Evolutionary conservation across 306 rosid genomes (phyloP), one percentile per base, ranked within the genome.

Genomic region (Amphicarpaea edgeworthii): DNA sequence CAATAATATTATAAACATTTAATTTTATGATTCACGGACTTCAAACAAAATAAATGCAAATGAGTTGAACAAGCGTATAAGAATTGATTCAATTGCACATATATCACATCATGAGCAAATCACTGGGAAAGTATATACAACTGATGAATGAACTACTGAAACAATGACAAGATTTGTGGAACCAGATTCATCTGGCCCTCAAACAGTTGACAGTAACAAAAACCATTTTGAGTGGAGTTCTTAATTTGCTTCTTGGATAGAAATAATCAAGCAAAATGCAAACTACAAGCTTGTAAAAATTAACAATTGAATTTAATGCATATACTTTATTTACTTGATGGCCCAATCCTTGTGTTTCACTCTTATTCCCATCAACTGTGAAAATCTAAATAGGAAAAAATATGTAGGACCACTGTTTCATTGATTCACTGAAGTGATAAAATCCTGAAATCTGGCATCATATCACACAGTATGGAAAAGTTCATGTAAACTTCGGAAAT

Each of bases 11-110:
- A 54, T 17, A 32, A 63, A 54, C 46, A 62, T 20, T 24, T 14
- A 37, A 1, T 73, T 14, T 41, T 72, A 54, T 57, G 30, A 76
- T 16, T 23, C 51, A 47, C 43, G 14, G 54, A 77, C 49, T 77
- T 51, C 66, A 30, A 28, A 15, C 41, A 28, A 21, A 62, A 64
- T 7, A 28, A 47, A 49, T 62, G 68, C 45, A 51, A 40, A 54
- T 72, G 37, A 54, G 17, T 65, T 54, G 45, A 61, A 75, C 50
- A 84, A 23, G 64, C 3, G 10, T 32, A 63, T 45, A 68, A 69
- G 71, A 57, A 79, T 64, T 41, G 23, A 61, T 32, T 68, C 55
- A 63, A 60, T 62, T 51, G 70, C 57, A 30, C 16, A 45, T 54
- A 12, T 21, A 57, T 77, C 28, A 58, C 5, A 60, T 68, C 17